Evolutionary conservation across 108 stramenopile genomes (phyloP).

Genomic region (Pseudonitzschia delicatissima): DNA sequence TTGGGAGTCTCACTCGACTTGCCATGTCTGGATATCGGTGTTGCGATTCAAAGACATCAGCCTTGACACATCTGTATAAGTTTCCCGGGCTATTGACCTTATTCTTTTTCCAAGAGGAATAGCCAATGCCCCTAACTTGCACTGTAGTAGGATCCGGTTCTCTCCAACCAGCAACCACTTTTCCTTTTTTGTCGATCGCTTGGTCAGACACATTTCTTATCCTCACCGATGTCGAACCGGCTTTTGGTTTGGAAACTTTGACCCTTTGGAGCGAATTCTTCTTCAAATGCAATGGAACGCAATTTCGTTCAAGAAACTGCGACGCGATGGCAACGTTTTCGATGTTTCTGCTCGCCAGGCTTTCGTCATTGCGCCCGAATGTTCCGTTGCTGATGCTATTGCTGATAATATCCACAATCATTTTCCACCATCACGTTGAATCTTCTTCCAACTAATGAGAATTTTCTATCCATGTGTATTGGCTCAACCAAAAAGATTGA

Average conservation of each 20-base stretch:
- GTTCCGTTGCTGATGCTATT: too few species aligned
- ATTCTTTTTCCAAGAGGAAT: conserved; percentile 51
- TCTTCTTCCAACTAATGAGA: too few species aligned
- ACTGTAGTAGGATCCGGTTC: conserved; percentile 37
- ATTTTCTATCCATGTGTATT: too few species aligned
- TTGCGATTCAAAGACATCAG: conserved; percentile 72
- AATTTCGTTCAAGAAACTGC: too few species aligned
- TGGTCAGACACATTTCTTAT: conserved; percentile 54
- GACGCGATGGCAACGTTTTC: too few species aligned
- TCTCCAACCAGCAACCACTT: conserved; percentile 60
- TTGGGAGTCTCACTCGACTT: conserved; percentile 54
- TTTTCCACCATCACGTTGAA: too few species aligned
- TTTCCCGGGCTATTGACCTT: conserved; percentile 68
- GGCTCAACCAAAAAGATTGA: too few species aligned
- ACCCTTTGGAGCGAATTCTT: too few species aligned
- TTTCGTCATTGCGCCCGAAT: too few species aligned
- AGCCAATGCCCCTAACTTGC: conserved; percentile 67
- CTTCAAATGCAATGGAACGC: too few species aligned
- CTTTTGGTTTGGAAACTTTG: conserved; percentile 37
- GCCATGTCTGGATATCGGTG: conserved; percentile 65
- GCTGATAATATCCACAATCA: too few species aligned
- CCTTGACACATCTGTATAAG: conserved; percentile 60
- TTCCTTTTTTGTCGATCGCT: conserved; percentile 40
- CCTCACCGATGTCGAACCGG: conserved; percentile 57
- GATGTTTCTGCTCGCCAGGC: too few species aligned